A percentile compares a stretch with the other conserved stretches of the same genome.
Evolutionary conservation across 148 eudicot genomes (phyloP).

Genomic region (Vaccinium myrtillus): DNA sequence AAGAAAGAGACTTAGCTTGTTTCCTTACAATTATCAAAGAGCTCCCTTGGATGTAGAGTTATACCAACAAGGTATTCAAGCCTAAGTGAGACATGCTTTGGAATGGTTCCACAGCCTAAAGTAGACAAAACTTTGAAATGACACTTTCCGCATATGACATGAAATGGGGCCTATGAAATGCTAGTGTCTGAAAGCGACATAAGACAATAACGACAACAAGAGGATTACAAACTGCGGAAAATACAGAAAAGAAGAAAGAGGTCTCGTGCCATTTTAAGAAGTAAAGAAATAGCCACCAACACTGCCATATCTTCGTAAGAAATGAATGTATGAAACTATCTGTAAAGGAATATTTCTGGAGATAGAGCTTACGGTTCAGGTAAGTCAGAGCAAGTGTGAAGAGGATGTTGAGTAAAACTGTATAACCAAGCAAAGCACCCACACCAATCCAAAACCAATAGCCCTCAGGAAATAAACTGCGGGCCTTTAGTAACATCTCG

Average conservation of each 20-base stretch:
- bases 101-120: background rate
- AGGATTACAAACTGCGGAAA: background rate
- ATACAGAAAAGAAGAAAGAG: background rate
- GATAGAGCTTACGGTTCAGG: constrained; percentile 77
- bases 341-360: constrained; percentile 14
- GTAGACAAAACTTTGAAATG: background rate
- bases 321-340: background rate
- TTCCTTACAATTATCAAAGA: constrained; percentile 11
- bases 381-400: constrained; percentile 77
- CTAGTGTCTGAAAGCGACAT: background rate
- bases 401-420: constrained; percentile 68
- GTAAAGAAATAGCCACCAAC: background rate
- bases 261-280: background rate
- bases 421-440: constrained; percentile 89
- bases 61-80: background rate
- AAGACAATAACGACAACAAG: background rate
- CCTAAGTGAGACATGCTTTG: background rate
- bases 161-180: background rate
- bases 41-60: background rate
- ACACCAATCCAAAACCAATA: constrained; percentile 99
- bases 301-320: constrained; percentile 1
- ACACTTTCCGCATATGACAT: background rate
- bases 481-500: constrained; percentile 67
- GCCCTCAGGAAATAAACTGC: constrained; percentile 73
- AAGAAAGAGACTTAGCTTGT: constrained; percentile 13